Evolutionary conservation across 345 rosid genomes (phyloP), one percentile per base, ranked within the genome.

Genomic region (Lumnitzera racemosa): DNA sequence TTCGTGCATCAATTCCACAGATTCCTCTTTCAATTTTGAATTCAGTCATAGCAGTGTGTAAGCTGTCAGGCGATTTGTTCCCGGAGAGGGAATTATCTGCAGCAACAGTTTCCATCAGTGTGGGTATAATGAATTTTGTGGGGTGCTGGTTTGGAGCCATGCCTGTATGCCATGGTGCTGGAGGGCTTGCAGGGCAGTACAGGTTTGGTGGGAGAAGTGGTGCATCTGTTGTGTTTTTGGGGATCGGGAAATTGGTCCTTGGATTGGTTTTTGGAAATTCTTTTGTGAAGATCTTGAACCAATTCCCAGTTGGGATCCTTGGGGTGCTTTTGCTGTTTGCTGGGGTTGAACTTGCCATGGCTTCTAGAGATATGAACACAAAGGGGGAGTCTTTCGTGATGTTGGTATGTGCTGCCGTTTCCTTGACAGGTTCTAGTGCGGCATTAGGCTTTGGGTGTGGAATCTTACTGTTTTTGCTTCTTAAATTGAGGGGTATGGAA

Each of bases 121-220:
- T 87, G 46, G 97, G 97, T 41, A 2, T 66, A 5, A 90, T 87
- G 97, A 90, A 90, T 61, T 74, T 90, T 31, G 78, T 85, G 1
- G 95, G 97, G 0, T 90, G 97, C 63, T 87, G 92, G 97, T 90
- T 87, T 1, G 97, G 97, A 2, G 97, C 97, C 1, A 90, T 90
- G 97, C 96, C 97, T 1, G 92, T 87, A 4, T 90, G 97, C 65
- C 96, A 87, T 9, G 92, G 96, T 5, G 97, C 97, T 0, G 97
- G 96, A 1, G 97, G 97, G 29, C 67, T 90, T 55, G 96, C 97
- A 0, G 97, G 97, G 49, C 97, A 90, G 75, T 87, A 85, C 64
- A 72, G 92, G 70, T 90, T 90, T 16, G 97, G 96, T 0, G 96
- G 87, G 2, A 76, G 97, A 57, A 87, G 81, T 46, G 97, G 96